phyloP scores from a whole-genome alignment of 2,329 filamentous ascomycete genomes.

The Exophiala spinifera region DNA sequence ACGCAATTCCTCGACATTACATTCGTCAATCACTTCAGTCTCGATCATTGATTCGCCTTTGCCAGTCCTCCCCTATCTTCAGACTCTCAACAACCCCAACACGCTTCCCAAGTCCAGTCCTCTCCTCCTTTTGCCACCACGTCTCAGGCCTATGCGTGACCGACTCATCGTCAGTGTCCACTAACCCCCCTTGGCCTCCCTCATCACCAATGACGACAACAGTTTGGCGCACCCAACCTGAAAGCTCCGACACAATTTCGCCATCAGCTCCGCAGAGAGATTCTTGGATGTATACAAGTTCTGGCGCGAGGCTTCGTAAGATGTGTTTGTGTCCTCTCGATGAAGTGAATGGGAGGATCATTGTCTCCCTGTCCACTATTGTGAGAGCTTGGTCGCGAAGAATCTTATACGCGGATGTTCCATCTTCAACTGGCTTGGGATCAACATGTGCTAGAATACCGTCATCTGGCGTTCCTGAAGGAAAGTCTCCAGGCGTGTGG shows the following conservation, averaged over 20 bases:
- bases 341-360: slow-evolving; percentile 86
- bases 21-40: slow-evolving; percentile 38
- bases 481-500: slow-evolving; percentile 59
- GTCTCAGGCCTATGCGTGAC: slow-evolving; percentile 37
- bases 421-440: slow-evolving; percentile 37
- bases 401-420: slow-evolving; percentile 66
- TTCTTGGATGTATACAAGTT: slow-evolving; percentile 84
- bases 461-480: slow-evolving; percentile 40
- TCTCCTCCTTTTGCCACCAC: slow-evolving; percentile 78
- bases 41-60: slow-evolving; percentile 67
- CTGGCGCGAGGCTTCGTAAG: slow-evolving; percentile 77
- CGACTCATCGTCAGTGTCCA: slow-evolving; percentile 69
- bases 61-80: slow-evolving; percentile 83
- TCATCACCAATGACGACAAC: slow-evolving; percentile 58
- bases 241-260: slow-evolving; percentile 65
- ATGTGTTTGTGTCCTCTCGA: slow-evolving; percentile 81
- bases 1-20: neutral
- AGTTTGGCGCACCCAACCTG: slow-evolving; percentile 61
- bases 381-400: slow-evolving; percentile 75
- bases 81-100: slow-evolving; percentile 83
- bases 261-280: slow-evolving; percentile 75
- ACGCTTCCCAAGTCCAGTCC: slow-evolving; percentile 81
- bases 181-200: slow-evolving; percentile 67
- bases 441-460: slow-evolving; percentile 52
- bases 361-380: slow-evolving; percentile 78